phyloP scores from a whole-genome alignment of 805 yeast species.

The Yarrowia sp. region DNA sequence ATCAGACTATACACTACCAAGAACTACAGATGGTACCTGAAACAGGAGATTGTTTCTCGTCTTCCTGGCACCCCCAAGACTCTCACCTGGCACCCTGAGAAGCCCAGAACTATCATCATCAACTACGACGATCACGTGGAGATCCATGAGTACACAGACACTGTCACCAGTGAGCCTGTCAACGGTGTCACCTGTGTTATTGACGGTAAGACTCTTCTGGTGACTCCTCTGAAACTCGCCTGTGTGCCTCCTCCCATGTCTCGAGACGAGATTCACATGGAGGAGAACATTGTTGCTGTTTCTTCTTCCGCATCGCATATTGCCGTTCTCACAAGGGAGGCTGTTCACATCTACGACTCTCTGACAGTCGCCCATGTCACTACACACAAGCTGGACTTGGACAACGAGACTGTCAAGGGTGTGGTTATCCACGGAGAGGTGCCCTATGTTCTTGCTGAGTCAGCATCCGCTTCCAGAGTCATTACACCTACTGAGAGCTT shows the following conservation, averaged over 20 bases:
- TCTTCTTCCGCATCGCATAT: slow-evolving; percentile 60
- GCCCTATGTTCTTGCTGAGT: slow-evolving; percentile 61
- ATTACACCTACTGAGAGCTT: slow-evolving; percentile 4
- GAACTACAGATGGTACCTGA: slow-evolving; percentile 95
- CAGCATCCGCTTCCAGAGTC: slow-evolving; percentile 27
- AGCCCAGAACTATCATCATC: slow-evolving; percentile 74
- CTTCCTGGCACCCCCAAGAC: slow-evolving; percentile 44
- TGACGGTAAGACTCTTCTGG: slow-evolving; percentile 72
- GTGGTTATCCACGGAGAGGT: slow-evolving; percentile 61
- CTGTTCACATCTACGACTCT: slow-evolving; percentile 23
- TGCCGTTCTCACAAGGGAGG: slow-evolving; percentile 49
- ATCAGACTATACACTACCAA: slow-evolving; percentile 91
- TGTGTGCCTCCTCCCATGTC: slow-evolving; percentile 96
- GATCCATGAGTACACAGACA: slow-evolving; percentile 71
- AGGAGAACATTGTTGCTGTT: slow-evolving; percentile 66
- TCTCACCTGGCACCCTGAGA: slow-evolving; percentile 86
- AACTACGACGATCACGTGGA: slow-evolving; percentile 52
- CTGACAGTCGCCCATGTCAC: slow-evolving; percentile 14
- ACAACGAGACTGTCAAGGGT: slow-evolving; percentile 25
- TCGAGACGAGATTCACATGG: slow-evolving; percentile 67
- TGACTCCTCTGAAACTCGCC: slow-evolving; percentile 84
- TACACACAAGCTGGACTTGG: slow-evolving; percentile 18
- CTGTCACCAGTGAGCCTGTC: slow-evolving; percentile 72
- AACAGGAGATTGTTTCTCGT: slow-evolving; percentile 67
- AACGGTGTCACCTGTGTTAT: slow-evolving; percentile 79